These are phyloP conservation scores for Camillea tinctor DNA, from an alignment of 2,329 filamentous ascomycete genomes.

Conservation along the genomic window DNA sequence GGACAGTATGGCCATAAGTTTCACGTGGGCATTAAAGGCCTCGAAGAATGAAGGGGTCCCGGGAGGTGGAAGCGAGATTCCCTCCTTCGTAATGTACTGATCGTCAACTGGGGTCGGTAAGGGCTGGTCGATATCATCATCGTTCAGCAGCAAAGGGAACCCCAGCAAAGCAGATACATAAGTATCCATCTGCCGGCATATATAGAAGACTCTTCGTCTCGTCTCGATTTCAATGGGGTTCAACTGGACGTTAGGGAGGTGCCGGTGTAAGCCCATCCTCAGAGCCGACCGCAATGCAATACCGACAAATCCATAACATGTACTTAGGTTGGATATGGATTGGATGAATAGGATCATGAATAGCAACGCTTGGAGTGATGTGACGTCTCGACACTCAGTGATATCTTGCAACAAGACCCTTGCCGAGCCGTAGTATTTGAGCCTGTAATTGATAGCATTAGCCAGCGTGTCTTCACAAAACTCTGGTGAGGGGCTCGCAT, in stretches of 20 bases:
- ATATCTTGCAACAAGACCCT: constrained; percentile 64
- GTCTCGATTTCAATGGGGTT: constrained; percentile 63
- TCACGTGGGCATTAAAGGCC: constrained; percentile 65
- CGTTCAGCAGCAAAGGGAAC: constrained; percentile 61
- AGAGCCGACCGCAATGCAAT: constrained; percentile 75
- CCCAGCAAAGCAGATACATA: constrained; percentile 68
- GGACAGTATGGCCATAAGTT: constrained; percentile 61
- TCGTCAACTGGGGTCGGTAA: constrained; percentile 65
- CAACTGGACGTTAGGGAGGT: constrained; percentile 62
- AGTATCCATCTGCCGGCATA: constrained; percentile 68
- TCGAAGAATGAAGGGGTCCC: constrained; percentile 60
- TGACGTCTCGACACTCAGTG: constrained; percentile 70
- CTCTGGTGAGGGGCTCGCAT: constrained; percentile 15
- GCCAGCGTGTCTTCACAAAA: constrained; percentile 1
- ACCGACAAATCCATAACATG: constrained; percentile 77
- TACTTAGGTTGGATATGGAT: constrained; percentile 73
- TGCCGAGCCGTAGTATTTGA: constrained; percentile 72
- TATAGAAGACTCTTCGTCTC: constrained; percentile 64
- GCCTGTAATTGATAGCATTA: constrained; percentile 44
- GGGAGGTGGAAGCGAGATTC: constrained; percentile 53
- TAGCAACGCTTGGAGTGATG: constrained; percentile 70
- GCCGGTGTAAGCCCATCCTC: constrained; percentile 74
- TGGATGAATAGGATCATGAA: constrained; percentile 83
- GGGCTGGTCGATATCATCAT: constrained; percentile 66
- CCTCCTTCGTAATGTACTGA: constrained; percentile 61